Percentiles rank a stretch among this genome's conserved stretches.
These are phyloP conservation scores for Ensete ventricosum DNA, from an alignment of 176 grass and related monocot species.

Conservation along the genomic window DNA sequence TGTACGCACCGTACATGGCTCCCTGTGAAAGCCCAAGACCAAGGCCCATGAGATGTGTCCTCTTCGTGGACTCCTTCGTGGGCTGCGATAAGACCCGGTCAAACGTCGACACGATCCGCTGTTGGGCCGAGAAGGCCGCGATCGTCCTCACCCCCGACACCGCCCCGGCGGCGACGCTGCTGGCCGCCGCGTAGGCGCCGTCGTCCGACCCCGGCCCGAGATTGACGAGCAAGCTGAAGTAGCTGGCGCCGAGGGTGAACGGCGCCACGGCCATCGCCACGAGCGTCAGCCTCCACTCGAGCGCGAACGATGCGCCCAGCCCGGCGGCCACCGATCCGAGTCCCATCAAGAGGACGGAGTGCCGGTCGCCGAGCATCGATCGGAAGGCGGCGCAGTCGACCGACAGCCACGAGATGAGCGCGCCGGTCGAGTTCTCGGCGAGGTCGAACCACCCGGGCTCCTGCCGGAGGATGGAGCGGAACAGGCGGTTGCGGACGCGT, in stretches of 20 bases:
- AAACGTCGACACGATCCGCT: slow-evolving; percentile 30
- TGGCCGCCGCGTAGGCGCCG: slow-evolving; percentile 24
- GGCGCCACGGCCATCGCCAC: slow-evolving; percentile 35
- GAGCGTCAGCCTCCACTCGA: slow-evolving; percentile 47
- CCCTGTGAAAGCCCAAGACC: slow-evolving; percentile 42
- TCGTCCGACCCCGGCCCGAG: slow-evolving; percentile 25
- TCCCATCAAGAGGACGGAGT: slow-evolving; percentile 53
- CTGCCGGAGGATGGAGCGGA: slow-evolving; percentile 43
- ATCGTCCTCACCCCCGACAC: slow-evolving; percentile 38
- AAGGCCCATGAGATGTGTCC: slow-evolving; percentile 34
- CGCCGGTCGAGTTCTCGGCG: slow-evolving; percentile 39
- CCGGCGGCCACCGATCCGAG: slow-evolving; percentile 44
- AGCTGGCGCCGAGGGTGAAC: slow-evolving; percentile 35
- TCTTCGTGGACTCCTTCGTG: neutral
- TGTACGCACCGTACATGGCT: slow-evolving; percentile 48
- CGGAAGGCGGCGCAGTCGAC: slow-evolving; percentile 39
- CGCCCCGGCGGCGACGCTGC: slow-evolving; percentile 40
- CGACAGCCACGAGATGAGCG: slow-evolving; percentile 38
- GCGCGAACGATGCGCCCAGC: slow-evolving; percentile 36
- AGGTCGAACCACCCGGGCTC: slow-evolving; percentile 60
- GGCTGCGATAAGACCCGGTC: slow-evolving; percentile 16
- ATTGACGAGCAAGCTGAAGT: slow-evolving; percentile 45
- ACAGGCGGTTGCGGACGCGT: slow-evolving; percentile 34
- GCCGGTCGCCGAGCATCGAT: slow-evolving; percentile 49
- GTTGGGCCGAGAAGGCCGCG: slow-evolving; percentile 29